Percentiles rank a stretch among this genome's conserved stretches.
These are phyloP conservation scores for Yamadazyma kanchanaburiensis DNA, from an alignment of 1,139 yeast genomes.

Conservation along the genomic window DNA sequence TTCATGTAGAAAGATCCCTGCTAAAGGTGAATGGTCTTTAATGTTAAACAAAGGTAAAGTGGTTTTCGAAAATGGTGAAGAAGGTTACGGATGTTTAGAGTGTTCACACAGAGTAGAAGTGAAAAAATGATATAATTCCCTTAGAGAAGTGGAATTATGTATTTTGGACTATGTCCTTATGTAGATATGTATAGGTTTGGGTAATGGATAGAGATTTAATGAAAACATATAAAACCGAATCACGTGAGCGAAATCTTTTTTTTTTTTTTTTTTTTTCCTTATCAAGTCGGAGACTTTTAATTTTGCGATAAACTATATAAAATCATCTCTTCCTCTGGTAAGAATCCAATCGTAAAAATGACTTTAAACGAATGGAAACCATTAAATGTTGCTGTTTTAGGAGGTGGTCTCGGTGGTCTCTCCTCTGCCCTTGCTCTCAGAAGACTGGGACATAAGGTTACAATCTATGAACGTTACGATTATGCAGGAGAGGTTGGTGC, in stretches of 20 bases:
- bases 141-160: conserved; percentile 4
- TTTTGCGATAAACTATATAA: conserved; percentile 2
- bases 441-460: conserved; percentile 30
- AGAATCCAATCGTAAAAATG: conserved; percentile 4
- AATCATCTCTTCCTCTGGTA: not conserved
- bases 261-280: not conserved
- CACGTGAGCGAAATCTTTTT: no score
- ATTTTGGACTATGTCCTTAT: conserved; percentile 1
- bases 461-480: conserved; percentile 27
- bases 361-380: conserved; percentile 10
- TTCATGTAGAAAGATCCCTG: conserved; percentile 83
- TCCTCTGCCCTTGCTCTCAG: conserved; percentile 31
- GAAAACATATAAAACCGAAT: no score
- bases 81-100: conserved; percentile 60
- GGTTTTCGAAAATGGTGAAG: conserved; percentile 37
- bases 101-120: conserved; percentile 57
- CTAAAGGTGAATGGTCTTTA: conserved; percentile 91
- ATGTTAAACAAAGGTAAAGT: conserved; percentile 70
- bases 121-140: conserved; percentile 15
- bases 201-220: no score
- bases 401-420: conserved; percentile 40
- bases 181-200: not conserved
- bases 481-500: conserved; percentile 40
- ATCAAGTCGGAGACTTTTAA: conserved; percentile 1
- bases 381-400: conserved; percentile 22